These are phyloP conservation scores for Rhizopus delemar DNA, from an alignment of 371 early-diverging fungal genomes.

Conservation along the genomic window DNA sequence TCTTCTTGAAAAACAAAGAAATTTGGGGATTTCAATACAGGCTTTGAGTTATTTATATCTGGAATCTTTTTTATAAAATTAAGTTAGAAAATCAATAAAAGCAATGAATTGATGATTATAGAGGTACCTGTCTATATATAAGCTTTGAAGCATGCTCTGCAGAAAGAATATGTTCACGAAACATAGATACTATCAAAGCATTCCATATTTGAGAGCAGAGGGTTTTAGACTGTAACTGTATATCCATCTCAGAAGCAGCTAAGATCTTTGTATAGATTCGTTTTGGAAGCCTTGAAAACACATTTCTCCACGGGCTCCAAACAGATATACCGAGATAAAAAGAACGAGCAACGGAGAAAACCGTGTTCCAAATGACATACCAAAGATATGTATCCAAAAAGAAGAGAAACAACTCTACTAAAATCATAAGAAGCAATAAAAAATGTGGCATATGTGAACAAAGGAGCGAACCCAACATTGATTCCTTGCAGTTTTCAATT, in stretches of 20 bases:
- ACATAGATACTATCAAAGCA: slow-evolving; percentile 86
- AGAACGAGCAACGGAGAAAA: slow-evolving; percentile 78
- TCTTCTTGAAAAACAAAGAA: slow-evolving; percentile 88
- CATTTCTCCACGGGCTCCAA: slow-evolving; percentile 88
- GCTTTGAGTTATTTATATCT: slow-evolving; percentile 66
- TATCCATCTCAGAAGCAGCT: slow-evolving; percentile 72
- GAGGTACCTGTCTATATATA: slow-evolving; percentile 73
- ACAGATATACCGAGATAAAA: slow-evolving; percentile 85
- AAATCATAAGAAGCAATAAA: slow-evolving; percentile 76
- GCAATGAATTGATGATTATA: background rate
- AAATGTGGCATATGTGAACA: slow-evolving; percentile 73
- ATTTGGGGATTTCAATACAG: slow-evolving; percentile 74
- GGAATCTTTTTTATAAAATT: slow-evolving; percentile 30
- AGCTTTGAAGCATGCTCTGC: slow-evolving; percentile 78
- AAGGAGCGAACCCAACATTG: slow-evolving; percentile 45
- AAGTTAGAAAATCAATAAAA: background rate
- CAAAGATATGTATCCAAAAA: slow-evolving; percentile 91
- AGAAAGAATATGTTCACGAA: slow-evolving; percentile 80
- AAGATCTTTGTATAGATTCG: slow-evolving; percentile 81
- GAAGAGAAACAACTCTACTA: slow-evolving; percentile 77
- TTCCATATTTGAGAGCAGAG: slow-evolving; percentile 89
- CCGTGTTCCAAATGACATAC: slow-evolving; percentile 87
- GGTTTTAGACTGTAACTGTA: slow-evolving; percentile 72
- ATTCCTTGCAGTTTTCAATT: slow-evolving; percentile 61
- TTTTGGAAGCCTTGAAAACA: slow-evolving; percentile 84